A percentile compares a stretch with the other conserved stretches of the same genome.
These are phyloP conservation scores for Exophiala dermatitidis DNA, from an alignment of 2,329 filamentous ascomycete genomes.

Conservation along the genomic window DNA sequence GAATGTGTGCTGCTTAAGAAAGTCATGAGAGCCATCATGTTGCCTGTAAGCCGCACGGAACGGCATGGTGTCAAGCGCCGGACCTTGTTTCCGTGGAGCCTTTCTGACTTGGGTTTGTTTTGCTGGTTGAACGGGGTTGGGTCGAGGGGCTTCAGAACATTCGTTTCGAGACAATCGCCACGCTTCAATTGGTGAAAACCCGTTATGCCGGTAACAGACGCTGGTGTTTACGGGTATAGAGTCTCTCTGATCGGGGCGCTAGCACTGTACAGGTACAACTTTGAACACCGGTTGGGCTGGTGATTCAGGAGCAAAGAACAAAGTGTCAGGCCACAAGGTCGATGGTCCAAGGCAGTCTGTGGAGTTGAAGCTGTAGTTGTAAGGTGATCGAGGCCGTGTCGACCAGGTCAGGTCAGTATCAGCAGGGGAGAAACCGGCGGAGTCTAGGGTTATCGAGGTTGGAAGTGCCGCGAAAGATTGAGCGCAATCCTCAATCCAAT, in stretches of 20 bases:
- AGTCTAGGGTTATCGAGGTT: neutral
- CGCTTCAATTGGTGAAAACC: neutral
- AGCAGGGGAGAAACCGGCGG: neutral
- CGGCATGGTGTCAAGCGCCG: constrained; percentile 16
- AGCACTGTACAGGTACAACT: too few relatives aligned
- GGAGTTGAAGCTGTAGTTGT: constrained; percentile 15
- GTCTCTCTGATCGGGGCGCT: too few relatives aligned
- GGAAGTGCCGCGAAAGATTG: constrained; percentile 6
- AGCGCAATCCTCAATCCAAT: neutral
- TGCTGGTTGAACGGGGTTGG: neutral
- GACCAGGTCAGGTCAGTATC: neutral
- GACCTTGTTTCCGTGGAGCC: neutral
- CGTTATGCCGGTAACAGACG: neutral
- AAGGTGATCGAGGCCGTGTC: constrained; percentile 11
- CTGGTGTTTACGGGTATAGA: neutral
- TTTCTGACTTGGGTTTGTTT: neutral
- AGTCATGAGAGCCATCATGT: constrained; percentile 21
- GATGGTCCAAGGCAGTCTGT: constrained; percentile 14
- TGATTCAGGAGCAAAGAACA: constrained; percentile 53
- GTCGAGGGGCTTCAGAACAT: neutral
- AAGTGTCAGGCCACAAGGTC: constrained; percentile 22
- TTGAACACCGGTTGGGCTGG: neutral
- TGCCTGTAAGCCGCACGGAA: constrained; percentile 15
- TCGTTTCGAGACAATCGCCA: neutral
- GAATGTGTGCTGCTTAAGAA: constrained; percentile 18